These are phyloP conservation scores for Corylus avellana DNA, from an alignment of 306 rosid species.

Conservation along the genomic window DNA sequence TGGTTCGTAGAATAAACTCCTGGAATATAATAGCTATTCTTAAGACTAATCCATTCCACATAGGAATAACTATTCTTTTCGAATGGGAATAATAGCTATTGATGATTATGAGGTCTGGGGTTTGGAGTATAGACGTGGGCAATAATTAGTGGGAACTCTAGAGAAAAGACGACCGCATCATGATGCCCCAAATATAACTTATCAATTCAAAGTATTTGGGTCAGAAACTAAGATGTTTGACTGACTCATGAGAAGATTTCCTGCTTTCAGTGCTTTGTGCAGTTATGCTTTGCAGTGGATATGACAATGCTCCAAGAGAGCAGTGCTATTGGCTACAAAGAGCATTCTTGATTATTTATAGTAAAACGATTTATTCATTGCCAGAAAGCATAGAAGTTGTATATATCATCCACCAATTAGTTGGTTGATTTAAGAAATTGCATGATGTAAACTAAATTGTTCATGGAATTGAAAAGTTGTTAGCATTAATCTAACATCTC, in stretches of 20 bases:
- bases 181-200: neutral
- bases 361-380: neutral
- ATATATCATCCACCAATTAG: neutral
- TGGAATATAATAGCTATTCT: no score
- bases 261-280: conserved; percentile 58
- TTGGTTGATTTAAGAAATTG: neutral
- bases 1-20: no score
- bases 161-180: neutral
- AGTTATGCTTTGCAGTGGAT: conserved; percentile 84
- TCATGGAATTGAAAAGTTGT: neutral
- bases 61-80: no score
- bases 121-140: no score
- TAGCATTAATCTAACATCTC: conserved; percentile 14
- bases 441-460: conserved; percentile 2
- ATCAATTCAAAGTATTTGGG: neutral
- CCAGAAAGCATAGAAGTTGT: neutral
- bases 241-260: conserved; percentile 69
- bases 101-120: no score
- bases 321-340: conserved; percentile 57
- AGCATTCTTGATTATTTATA: no score
- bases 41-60: no score
- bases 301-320: conserved; percentile 83
- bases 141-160: neutral
- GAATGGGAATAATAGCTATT: no score
- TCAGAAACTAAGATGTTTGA: neutral